phyloP scores from a whole-genome alignment of 2,329 filamentous ascomycete species.

The Penicillium frequentans region DNA sequence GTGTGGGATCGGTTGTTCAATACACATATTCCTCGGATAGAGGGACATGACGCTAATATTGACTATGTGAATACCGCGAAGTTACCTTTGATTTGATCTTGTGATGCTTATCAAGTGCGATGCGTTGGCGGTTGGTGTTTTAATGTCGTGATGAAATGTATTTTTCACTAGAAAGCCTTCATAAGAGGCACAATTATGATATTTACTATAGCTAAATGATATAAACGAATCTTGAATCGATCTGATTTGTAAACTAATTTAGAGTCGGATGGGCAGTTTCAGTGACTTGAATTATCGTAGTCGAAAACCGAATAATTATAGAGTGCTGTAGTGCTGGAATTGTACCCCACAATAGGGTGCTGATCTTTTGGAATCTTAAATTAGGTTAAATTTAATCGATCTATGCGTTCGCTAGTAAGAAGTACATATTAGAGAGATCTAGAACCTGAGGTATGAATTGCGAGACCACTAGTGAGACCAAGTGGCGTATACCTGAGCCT shows the following conservation, averaged over 20 bases:
- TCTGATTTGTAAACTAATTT: neutral
- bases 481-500: no score
- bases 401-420: no score
- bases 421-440: no score
- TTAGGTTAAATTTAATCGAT: no score
- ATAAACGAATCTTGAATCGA: neutral
- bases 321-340: no score
- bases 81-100: conserved; percentile 1
- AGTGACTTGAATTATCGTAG: no score
- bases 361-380: no score
- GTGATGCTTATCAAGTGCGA: neutral
- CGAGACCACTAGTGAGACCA: no score
- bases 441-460: no score
- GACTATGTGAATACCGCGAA: conserved; percentile 17
- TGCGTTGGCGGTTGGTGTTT: neutral
- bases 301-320: no score
- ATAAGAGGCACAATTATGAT: neutral
- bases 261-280: no score
- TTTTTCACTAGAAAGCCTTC: neutral
- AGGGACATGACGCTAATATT: conserved; percentile 13
- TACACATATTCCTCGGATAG: conserved; percentile 13
- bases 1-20: conserved; percentile 18
- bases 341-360: no score
- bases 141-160: neutral
- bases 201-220: neutral